Base-by-base conservation (phyloP, 352 stramenopile species). In the Pythium pectinolyticum region DNA sequence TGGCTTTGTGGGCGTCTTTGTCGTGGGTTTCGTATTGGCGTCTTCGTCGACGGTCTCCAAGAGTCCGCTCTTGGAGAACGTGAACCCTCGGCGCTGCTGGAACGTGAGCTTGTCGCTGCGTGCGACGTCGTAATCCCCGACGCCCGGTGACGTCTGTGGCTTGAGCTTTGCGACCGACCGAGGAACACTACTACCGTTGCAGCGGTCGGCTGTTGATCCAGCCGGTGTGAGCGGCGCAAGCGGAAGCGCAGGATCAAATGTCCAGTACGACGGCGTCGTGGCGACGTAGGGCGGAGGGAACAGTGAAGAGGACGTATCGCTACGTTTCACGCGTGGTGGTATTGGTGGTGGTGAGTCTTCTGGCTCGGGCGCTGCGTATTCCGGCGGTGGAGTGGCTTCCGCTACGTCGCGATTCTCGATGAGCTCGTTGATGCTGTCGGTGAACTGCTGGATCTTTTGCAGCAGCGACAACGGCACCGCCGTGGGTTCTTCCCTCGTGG, bases 111-210 rank as follows among this genome's bases (percentile, higher is more conserved):
- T 75, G 7, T 88, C 74, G n/a, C 77, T 72, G 2, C 72, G 66
- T 8, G 69, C 35, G 15, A 86, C 55, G 47, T 89, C 69, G 46
- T 89, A 89, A 47, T 63, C 60, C 3, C 80, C 74, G n/a, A 86
- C 78, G 24, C 78, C 76, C 67, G 58, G 47, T 5, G 60, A 66
- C 10, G 34, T 31, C n/a, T n/a, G n/a, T n/a, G n/a, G n/a, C n/a
- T 37, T 54, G n/a, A 28, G 24, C 35, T 66, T 70, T 1, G 39
- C 20, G n/a, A 59, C 25, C 15, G 50, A 67, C n/a, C 47, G 30
- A 10, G 65, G 61, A 10, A 63, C 34, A 9, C 43, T 72, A 25
- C 52, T 30, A 30, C 22, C 20, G n/a, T 32, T 39, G 47, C 50
- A n/a, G n/a, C n/a, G n/a, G n/a, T n/a, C n/a, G n/a, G n/a, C n/a